Evolutionary conservation across 768 basidiomycete genomes (phyloP), one percentile per base, ranked within the genome.

Genomic region (Kwoniella shandongensis): DNA sequence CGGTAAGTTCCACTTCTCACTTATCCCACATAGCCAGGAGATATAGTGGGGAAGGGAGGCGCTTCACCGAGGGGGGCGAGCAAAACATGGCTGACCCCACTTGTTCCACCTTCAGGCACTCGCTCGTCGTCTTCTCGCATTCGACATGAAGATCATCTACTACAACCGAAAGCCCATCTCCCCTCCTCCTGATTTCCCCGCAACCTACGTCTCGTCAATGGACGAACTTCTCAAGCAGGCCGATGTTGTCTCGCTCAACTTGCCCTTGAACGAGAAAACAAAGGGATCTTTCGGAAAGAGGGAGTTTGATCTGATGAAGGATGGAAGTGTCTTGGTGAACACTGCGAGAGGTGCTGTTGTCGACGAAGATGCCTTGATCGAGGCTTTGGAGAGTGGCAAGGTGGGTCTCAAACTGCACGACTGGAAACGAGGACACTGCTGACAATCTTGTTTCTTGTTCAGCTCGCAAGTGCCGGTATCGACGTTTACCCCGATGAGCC

Each of bases 401-500:
- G 91, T 92, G 72, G 71, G 89, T 80, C 20, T 45, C 26, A 25
- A 39, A 6, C 32, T 32, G 6, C 13, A 6, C 32, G 7, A 32
- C 32, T 13, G 32, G 32, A n/a, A n/a, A n/a, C n/a, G 6, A 8
- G 7, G 13, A 29, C 29, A 0, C 23, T 35, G 8, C 32, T 20
- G 39, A 10, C 20, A 26, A 23, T 29, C 29, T 18, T n/a, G n/a
- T n/a, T n/a, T n/a, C n/a, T n/a, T n/a, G n/a, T 22, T 18, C 69
- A 90, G 89, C 81, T 92, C 58, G 83, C 81, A 35, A 86, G 86
- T 2, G 88, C 88, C 18, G 91, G 91, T 13, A 79, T 93, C 35
- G 90, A 93, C 65, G 91, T 92, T 22, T 91, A 66, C 78, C 89
- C 91, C 5, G 81, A 92, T 76, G 91, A 94, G 73, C 91, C 92